Percentiles rank a stretch among this genome's conserved stretches.
Evolutionary conservation across 2,329 filamentous ascomycete species (phyloP).

Genomic region (Colletotrichum cereale): DNA sequence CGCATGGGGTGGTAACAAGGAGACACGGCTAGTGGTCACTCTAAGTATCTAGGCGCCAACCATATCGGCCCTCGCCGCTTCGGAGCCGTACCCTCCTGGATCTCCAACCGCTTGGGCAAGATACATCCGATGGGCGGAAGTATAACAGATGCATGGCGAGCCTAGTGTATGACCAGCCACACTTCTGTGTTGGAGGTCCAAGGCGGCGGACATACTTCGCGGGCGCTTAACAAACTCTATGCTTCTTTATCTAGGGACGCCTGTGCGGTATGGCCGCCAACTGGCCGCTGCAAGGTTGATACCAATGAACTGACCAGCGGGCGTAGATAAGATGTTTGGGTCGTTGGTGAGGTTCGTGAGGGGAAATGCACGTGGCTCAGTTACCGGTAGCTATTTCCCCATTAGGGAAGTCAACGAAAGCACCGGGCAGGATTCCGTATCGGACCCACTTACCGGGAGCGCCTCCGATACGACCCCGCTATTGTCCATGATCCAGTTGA

Average conservation of each 20-base stretch:
- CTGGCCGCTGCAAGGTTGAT: neutral
- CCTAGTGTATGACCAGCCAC: slow-evolving; percentile 17
- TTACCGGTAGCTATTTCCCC: neutral
- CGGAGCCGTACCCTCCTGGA: slow-evolving; percentile 11
- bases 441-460: slow-evolving; percentile 35
- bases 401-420: slow-evolving; percentile 6
- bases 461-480: slow-evolving; percentile 34
- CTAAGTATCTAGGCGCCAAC: slow-evolving; percentile 1
- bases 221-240: neutral
- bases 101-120: neutral
- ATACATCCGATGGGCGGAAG: slow-evolving; percentile 35
- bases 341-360: slow-evolving; percentile 8
- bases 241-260: neutral
- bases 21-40: neutral
- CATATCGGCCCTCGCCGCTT: slow-evolving; percentile 3
- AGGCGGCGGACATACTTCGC: slow-evolving; percentile 10
- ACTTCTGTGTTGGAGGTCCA: neutral
- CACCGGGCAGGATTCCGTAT: slow-evolving; percentile 34
- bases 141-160: slow-evolving; percentile 28
- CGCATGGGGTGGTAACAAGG: neutral
- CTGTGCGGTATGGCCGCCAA: slow-evolving; percentile 1
- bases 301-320: neutral
- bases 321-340: slow-evolving; percentile 23
- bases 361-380: slow-evolving; percentile 13
- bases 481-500: slow-evolving; percentile 1